A percentile compares a stretch with the other conserved stretches of the same genome.
phyloP scores from a whole-genome alignment of 1,284 basidiomycete genomes.

The Rhodotorula sp. region DNA sequence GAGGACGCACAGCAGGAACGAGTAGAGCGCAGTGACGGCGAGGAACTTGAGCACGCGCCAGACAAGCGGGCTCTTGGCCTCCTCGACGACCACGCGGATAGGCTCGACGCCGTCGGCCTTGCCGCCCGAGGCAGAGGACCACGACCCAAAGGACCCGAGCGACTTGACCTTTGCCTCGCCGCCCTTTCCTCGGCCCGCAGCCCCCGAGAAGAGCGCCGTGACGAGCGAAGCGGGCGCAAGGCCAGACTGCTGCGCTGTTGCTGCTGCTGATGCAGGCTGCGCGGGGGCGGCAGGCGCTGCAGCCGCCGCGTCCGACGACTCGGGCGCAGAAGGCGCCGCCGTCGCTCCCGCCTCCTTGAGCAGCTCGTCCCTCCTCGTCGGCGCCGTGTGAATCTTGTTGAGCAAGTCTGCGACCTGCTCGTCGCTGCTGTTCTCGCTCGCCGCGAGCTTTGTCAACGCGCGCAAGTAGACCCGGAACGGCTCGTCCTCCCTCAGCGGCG shows the following conservation, averaged over 20 bases:
- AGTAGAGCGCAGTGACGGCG: constrained; percentile 42
- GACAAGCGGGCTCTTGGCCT: constrained; percentile 60
- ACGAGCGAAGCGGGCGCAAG: constrained; percentile 34
- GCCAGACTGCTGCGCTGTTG: background rate
- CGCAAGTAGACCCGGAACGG: constrained; percentile 31
- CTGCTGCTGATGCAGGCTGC: background rate
- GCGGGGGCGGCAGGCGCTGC: background rate
- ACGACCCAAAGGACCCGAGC: constrained; percentile 48
- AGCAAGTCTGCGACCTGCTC: background rate
- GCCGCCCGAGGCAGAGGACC: constrained; percentile 13
- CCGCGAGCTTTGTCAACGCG: constrained; percentile 23
- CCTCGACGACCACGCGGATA: constrained; percentile 74
- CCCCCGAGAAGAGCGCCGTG: constrained; percentile 37
- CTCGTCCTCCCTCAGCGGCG: constrained; percentile 25
- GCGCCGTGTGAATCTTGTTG: constrained; percentile 28
- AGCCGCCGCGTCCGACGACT: background rate
- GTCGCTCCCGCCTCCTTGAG: background rate
- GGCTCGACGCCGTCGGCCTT: constrained; percentile 54
- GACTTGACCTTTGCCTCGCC: constrained; percentile 64
- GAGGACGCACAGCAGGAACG: constrained; percentile 50
- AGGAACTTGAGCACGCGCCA: constrained; percentile 64
- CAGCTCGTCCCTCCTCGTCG: constrained; percentile 15
- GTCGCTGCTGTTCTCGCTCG: background rate
- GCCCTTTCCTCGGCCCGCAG: constrained; percentile 41
- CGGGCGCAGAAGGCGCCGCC: background rate